Conservation (phyloP, 2,329 filamentous ascomycete species). For the Monilinia aucupariae region DNA sequence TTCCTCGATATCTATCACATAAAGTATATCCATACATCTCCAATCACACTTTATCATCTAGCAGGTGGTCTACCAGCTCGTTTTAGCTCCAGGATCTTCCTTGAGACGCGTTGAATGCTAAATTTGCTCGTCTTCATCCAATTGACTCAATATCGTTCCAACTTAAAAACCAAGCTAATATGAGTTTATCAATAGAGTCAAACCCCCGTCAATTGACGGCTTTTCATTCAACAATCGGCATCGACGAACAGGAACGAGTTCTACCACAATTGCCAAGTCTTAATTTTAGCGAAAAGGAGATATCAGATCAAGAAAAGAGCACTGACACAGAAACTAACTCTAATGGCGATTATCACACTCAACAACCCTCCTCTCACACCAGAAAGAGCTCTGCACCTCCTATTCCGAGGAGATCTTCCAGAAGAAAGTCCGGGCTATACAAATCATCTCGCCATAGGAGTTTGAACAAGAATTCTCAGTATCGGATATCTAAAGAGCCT, state of each 20-base stretch:
- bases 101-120: background rate
- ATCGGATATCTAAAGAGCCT: background rate
- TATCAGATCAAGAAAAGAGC: background rate
- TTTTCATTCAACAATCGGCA: background rate
- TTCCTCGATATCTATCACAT: background rate
- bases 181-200: background rate
- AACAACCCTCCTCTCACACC: constrained; percentile 12
- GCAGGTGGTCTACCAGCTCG: background rate
- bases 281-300: constrained; percentile 6
- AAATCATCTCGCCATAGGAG: constrained; percentile 13
- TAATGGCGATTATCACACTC: background rate
- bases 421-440: constrained; percentile 19
- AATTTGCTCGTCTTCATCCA: background rate
- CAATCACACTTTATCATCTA: background rate
- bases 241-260: background rate
- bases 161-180: background rate
- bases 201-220: background rate
- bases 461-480: background rate
- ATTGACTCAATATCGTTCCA: background rate
- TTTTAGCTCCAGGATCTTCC: too few species aligned
- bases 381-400: constrained; percentile 23
- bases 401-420: constrained; percentile 28
- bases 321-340: background rate
- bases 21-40: background rate
- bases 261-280: constrained; percentile 10